A percentile compares a stretch with the other conserved stretches of the same genome.
phyloP scores from a whole-genome alignment of 257 asterid species.

The Solanum virginianum region DNA sequence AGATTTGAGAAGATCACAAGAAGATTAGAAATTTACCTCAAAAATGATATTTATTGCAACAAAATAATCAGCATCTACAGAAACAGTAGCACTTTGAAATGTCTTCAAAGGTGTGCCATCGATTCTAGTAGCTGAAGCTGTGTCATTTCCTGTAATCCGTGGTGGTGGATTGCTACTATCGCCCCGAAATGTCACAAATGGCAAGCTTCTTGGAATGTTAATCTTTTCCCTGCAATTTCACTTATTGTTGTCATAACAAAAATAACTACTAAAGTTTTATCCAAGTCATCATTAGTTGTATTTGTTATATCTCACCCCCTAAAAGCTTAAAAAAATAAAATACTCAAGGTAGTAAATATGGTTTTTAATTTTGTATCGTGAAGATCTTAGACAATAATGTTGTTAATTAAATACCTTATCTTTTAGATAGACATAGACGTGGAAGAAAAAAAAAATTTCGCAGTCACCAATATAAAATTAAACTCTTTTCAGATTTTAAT shows the following conservation, averaged over 20 bases:
- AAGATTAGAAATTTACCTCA: slow-evolving; percentile 21
- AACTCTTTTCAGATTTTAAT: background rate
- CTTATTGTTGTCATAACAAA: background rate
- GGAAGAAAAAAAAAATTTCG: background rate
- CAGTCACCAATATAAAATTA: background rate
- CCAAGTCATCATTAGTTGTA: background rate
- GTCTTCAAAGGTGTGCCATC: slow-evolving; percentile 31
- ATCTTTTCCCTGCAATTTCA: slow-evolving; percentile 32
- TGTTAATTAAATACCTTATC: background rate
- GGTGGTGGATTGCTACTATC: slow-evolving; percentile 32
- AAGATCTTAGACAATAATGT: background rate
- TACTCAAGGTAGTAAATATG: background rate
- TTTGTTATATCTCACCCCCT: background rate
- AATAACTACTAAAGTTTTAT: background rate
- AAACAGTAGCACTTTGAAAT: slow-evolving; percentile 39
- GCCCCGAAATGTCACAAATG: slow-evolving; percentile 32
- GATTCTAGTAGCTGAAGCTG: slow-evolving; percentile 26
- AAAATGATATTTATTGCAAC: slow-evolving; percentile 31
- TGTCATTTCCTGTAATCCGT: slow-evolving; percentile 35
- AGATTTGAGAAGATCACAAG: background rate
- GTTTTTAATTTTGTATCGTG: background rate
- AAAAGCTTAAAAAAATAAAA: background rate
- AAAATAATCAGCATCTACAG: slow-evolving; percentile 42
- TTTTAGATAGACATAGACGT: background rate
- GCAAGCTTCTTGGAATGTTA: slow-evolving; percentile 29